Base-by-base conservation (phyloP, 306 rosid genomes). In the Cucumis cinereus region DNA sequence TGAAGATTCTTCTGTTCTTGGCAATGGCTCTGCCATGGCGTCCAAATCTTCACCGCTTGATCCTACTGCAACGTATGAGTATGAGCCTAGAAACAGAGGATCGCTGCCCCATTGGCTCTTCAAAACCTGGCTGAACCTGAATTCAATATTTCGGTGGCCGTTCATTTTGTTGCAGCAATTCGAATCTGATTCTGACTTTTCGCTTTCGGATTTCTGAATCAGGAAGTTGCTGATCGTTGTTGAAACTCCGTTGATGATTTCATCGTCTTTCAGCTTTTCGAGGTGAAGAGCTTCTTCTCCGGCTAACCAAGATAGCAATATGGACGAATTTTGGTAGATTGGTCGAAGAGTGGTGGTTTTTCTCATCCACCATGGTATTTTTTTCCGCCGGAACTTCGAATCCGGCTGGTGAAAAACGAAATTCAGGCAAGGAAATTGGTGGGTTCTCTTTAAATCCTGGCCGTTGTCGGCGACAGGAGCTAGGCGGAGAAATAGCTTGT, bases 281-380 rank as follows among this genome's bases (percentile, higher is more conserved):
- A 93, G 92, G 71, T 87, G 89, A 20, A 90, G 77, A 64, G 97
- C 98, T 81, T 93, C 98, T 33, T 89, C 83, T 43, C 98, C 98
- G 35, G 90, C 96, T 80, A 91, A 93, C 98, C 98, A 93, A 20
- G 93, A 80, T 12, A 91, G n/a, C 5, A 93, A 87, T 43, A 93
- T 93, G 16, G 82, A 82, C 7, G 98, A 93, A 15, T 87, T 83
- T 76, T 83, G 85, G 77, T 91, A 87, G 33, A 91, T 87, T 30
- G 96, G 99, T 61, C 84, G 86, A 36, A 94, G 83, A 64, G 87
- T 83, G 28, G 93, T 84, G 40, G 98, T 92, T 81, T 78, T 94
- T 78, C 97, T 90, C 87, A 94, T 92, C 99, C 99, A 94, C 96
- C 96, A 81, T 1, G 99, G 97, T 54, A 92, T 87, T 76, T 85